Conservation (phyloP, 805 yeast genomes). For the Wickerhamiella parazyma region DNA sequence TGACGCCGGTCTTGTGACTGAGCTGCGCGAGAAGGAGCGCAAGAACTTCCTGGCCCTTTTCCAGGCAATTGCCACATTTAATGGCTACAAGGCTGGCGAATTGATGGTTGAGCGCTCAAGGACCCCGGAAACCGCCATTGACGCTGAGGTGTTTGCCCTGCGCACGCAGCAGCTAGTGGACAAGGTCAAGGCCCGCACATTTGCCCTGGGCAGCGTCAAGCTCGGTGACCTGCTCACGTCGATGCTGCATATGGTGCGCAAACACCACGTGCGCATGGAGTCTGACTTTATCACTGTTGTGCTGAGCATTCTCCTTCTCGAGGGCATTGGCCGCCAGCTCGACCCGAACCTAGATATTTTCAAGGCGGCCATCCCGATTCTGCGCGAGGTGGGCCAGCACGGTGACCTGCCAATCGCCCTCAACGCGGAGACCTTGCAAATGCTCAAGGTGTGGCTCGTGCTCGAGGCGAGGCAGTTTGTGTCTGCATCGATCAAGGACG, state of each 20-base stretch:
- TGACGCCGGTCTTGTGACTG: conserved; percentile 90
- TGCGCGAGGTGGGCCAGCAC: conserved; percentile 53
- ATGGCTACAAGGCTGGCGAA: conserved; percentile 90
- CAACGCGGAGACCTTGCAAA: conserved; percentile 42
- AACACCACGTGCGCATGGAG: conserved; percentile 94
- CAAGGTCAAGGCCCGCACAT: conserved; percentile 72
- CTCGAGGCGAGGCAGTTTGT: conserved; percentile 79
- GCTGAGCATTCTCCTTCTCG: conserved; percentile 80
- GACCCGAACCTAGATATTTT: conserved; percentile 89
- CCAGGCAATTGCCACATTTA: conserved; percentile 77
- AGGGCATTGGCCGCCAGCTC: conserved; percentile 89
- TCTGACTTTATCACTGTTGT: conserved; percentile 92
- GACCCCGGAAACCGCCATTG: conserved; percentile 83
- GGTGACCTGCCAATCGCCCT: conserved; percentile 2
- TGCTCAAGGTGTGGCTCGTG: conserved; percentile 86
- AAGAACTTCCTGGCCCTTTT: conserved; percentile 80
- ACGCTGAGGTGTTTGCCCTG: conserved; percentile 72
- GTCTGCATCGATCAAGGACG: conserved; percentile 66
- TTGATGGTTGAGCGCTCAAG: conserved; percentile 89
- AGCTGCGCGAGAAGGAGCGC: conserved; percentile 61
- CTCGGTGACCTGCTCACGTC: conserved; percentile 83
- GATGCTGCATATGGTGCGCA: conserved; percentile 80
- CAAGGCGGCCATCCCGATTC: conserved; percentile 81
- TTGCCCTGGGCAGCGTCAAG: conserved; percentile 80
- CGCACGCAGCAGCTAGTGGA: conserved; percentile 76